These are phyloP conservation scores for Silene uniflora DNA, from an alignment of 148 eudicot species.

Conservation along the genomic window DNA sequence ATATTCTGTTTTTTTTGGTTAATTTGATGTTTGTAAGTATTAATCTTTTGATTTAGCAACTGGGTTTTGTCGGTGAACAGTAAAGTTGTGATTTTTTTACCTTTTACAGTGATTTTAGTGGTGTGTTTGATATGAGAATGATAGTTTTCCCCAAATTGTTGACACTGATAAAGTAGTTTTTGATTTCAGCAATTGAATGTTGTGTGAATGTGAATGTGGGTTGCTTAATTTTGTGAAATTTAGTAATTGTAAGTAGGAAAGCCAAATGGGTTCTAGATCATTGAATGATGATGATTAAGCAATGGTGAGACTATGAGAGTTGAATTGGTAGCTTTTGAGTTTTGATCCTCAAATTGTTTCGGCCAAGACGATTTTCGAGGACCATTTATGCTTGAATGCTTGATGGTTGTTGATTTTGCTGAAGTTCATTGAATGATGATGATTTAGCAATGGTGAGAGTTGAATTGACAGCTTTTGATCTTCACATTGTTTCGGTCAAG, in stretches of 20 bases:
- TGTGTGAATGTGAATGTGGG: not conserved
- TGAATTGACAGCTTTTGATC: not conserved
- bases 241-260: too few species aligned
- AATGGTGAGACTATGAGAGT: too few species aligned
- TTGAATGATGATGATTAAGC: too few species aligned
- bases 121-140: not conserved
- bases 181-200: not conserved
- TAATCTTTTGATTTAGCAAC: not conserved
- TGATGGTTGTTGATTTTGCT: too few species aligned
- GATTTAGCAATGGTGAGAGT: not conserved
- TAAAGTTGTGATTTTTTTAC: not conserved
- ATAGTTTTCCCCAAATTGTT: not conserved
- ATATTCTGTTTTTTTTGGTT: not conserved
- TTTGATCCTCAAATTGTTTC: too few species aligned
- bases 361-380: too few species aligned
- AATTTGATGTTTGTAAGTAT: not conserved
- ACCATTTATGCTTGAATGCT: too few species aligned
- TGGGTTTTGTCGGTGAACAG: slow-evolving; percentile 7
- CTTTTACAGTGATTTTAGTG: not conserved
- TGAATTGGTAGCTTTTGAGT: too few species aligned
- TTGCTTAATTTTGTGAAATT: not conserved
- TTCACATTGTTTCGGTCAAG: not conserved
- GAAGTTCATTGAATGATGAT: not conserved
- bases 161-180: not conserved
- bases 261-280: too few species aligned